Evolutionary conservation across 352 stramenopile genomes (phyloP).

Genomic region (Globisporangium megalacanthum): DNA sequence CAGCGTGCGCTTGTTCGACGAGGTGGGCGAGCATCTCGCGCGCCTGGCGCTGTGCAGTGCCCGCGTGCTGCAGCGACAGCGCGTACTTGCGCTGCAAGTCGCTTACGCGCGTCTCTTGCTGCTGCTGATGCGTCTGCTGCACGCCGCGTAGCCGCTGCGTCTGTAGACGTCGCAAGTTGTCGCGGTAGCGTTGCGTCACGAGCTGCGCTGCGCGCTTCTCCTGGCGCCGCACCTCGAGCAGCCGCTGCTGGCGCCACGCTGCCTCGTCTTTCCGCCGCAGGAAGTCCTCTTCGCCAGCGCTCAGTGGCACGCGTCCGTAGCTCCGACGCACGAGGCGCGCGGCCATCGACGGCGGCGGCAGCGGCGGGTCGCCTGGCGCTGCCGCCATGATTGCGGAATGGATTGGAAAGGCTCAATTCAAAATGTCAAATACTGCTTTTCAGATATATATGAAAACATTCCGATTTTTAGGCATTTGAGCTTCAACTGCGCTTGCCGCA

Average conservation of each 20-base stretch:
- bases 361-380: background rate
- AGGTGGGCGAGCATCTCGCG: slow-evolving; percentile 50
- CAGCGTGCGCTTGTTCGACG: slow-evolving; percentile 37
- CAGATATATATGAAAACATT: background rate
- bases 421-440: too few relatives aligned
- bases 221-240: slow-evolving; percentile 52
- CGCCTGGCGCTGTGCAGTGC: slow-evolving; percentile 53
- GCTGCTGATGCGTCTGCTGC: slow-evolving; percentile 19
- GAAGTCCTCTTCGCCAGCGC: slow-evolving; percentile 53
- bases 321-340: slow-evolving; percentile 16
- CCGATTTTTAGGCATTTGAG: too few relatives aligned
- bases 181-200: slow-evolving; percentile 65
- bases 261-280: slow-evolving; percentile 52
- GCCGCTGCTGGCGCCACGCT: slow-evolving; percentile 34
- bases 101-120: slow-evolving; percentile 38
- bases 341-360: slow-evolving; percentile 10
- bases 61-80: slow-evolving; percentile 54
- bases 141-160: slow-evolving; percentile 21
- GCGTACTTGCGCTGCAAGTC: slow-evolving; percentile 49
- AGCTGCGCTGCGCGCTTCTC: slow-evolving; percentile 58
- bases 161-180: slow-evolving; percentile 54
- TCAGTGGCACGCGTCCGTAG: slow-evolving; percentile 55
- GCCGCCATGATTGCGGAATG: slow-evolving; percentile 4
- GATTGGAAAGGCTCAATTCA: background rate
- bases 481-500: background rate